Evolutionary conservation across 495 filamentous ascomycete species (phyloP).

Genomic region (Bathelium albidoporum): DNA sequence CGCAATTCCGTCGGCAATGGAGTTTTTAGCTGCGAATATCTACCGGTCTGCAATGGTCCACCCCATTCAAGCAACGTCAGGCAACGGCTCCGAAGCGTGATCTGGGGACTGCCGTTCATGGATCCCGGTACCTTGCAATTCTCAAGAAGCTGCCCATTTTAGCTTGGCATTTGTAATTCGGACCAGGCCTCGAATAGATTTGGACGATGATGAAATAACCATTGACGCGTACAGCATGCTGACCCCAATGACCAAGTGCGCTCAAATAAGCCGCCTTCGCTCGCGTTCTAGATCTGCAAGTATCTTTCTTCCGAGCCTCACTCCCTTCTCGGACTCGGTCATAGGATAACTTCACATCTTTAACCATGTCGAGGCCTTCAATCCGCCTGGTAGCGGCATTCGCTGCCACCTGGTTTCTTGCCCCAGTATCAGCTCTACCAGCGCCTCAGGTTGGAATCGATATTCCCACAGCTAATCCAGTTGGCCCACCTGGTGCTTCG

Average conservation of each 20-base stretch:
- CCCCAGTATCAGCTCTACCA: background rate
- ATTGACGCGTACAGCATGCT: background rate
- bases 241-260: background rate
- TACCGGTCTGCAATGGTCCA: too few species aligned
- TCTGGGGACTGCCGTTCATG: background rate
- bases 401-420: background rate
- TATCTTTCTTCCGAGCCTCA: too few species aligned
- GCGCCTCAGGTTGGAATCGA: background rate
- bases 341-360: background rate
- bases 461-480: constrained; percentile 6
- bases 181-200: background rate
- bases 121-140: background rate
- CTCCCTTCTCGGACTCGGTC: background rate
- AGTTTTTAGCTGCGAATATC: too few species aligned
- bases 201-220: constrained; percentile 1
- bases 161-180: background rate
- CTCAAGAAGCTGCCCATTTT: background rate
- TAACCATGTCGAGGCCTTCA: background rate
- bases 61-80: too few species aligned
- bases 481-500: constrained; percentile 1
- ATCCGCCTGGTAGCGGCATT: background rate
- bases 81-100: background rate
- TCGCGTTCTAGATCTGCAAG: background rate
- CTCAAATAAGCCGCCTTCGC: background rate
- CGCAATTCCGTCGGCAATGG: too few species aligned